Conservation (phyloP, 1,139 yeast species). For the Blastobotrys malaysiensis region DNA sequence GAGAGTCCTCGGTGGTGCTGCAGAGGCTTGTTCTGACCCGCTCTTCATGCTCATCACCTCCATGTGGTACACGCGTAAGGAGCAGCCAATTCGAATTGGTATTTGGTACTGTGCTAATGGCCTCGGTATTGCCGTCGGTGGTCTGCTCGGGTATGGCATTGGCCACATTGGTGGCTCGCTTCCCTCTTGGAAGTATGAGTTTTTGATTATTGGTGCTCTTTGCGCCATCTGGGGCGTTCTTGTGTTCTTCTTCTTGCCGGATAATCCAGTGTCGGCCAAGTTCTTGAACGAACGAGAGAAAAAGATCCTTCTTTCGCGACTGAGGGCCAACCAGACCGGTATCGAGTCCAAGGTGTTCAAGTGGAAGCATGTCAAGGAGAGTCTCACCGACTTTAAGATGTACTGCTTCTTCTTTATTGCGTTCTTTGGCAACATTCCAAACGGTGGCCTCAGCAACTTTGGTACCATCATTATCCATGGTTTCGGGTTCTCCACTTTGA, state of each 20-base stretch:
- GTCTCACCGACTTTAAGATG: conserved; percentile 41
- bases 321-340: conserved; percentile 43
- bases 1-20: conserved; percentile 32
- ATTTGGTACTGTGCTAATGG: conserved; percentile 22
- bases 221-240: conserved; percentile 44
- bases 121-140: conserved; percentile 36
- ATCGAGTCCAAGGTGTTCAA: conserved; percentile 50
- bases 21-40: conserved; percentile 54
- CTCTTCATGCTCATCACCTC: conserved; percentile 49
- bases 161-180: conserved; percentile 36
- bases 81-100: conserved; percentile 42
- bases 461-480: conserved; percentile 27
- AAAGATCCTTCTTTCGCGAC: conserved; percentile 47
- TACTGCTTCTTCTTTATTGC: conserved; percentile 41
- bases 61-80: conserved; percentile 50
- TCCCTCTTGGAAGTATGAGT: conserved; percentile 39
- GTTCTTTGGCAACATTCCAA: conserved; percentile 41
- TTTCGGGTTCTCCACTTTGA: conserved; percentile 27
- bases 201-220: conserved; percentile 30
- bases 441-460: conserved; percentile 42
- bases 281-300: conserved; percentile 48
- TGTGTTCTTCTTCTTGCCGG: conserved; percentile 45
- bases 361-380: conserved; percentile 44
- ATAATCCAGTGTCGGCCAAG: conserved; percentile 50
- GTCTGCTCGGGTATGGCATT: conserved; percentile 36